These are phyloP conservation scores for Pezizomycotina sp. DNA, from an alignment of 2,329 filamentous ascomycete genomes.

Conservation along the genomic window DNA sequence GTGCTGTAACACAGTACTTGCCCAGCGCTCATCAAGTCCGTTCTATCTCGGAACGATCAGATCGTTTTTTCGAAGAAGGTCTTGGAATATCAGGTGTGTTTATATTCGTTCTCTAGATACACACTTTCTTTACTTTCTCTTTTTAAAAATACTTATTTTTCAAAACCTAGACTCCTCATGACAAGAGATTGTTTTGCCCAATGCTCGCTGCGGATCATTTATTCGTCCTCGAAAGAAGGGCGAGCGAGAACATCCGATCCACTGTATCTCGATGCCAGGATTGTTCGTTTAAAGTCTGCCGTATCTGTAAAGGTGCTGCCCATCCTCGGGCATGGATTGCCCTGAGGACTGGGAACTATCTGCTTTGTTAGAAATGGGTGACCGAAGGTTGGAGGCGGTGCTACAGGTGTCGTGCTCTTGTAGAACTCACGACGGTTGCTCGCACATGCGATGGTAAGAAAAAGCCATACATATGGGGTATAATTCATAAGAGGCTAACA, in stretches of 20 bases:
- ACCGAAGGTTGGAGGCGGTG: conserved; percentile 69
- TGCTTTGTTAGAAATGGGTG: too few relatives aligned
- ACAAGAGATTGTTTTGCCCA: conserved; percentile 17
- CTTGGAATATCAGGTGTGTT: too few relatives aligned
- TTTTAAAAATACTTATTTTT: too few relatives aligned
- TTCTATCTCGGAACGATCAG: conserved; percentile 11
- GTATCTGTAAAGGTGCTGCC: conserved; percentile 16
- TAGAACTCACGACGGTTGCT: conserved; percentile 69
- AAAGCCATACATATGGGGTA: too few relatives aligned
- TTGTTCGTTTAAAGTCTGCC: conserved; percentile 13
- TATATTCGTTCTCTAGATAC: too few relatives aligned
- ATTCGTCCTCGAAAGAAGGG: conserved; percentile 17
- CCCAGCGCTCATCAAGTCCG: conserved; percentile 10
- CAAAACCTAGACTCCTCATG: conserved; percentile 13
- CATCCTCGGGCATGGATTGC: too few relatives aligned
- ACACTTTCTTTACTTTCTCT: too few relatives aligned
- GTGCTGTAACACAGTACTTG: conserved; percentile 9
- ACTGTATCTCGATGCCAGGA: conserved; percentile 15
- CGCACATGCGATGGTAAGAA: too few relatives aligned
- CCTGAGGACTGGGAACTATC: too few relatives aligned
- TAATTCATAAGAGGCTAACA: too few relatives aligned
- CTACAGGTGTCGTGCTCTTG: conserved; percentile 53
- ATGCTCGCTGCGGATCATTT: conserved; percentile 12
- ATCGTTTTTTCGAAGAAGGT: conserved; percentile 14
- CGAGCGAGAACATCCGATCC: conserved; percentile 8